These are phyloP conservation scores for Hygrophoropsis aurantiaca DNA, from an alignment of 768 basidiomycete genomes.

Conservation along the genomic window DNA sequence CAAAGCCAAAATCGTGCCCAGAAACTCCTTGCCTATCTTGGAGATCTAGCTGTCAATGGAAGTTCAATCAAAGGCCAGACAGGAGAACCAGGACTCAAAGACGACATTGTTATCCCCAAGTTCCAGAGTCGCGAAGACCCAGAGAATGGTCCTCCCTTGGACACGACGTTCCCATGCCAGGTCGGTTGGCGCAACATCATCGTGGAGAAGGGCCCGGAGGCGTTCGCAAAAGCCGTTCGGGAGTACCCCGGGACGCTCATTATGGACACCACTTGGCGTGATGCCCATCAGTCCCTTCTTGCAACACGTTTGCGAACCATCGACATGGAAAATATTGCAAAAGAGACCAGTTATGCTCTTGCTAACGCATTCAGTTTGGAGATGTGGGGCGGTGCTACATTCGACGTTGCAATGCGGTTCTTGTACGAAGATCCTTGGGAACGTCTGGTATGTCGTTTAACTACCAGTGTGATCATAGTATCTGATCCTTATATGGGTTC, in stretches of 20 bases:
- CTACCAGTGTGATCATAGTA: background rate
- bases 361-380: slow-evolving; percentile 96
- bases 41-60: slow-evolving; percentile 97
- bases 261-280: slow-evolving; percentile 99
- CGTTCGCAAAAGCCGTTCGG: slow-evolving; percentile 96
- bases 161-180: slow-evolving; percentile 80
- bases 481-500: slow-evolving; percentile 10
- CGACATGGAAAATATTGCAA: slow-evolving; percentile 98
- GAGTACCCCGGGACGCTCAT: slow-evolving; percentile 93
- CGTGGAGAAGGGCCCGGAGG: slow-evolving; percentile 95
- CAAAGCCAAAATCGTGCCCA: slow-evolving; percentile 98
- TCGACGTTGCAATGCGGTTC: slow-evolving; percentile 99
- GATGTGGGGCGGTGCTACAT: slow-evolving; percentile 99
- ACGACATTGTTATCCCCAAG: slow-evolving; percentile 81
- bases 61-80: slow-evolving; percentile 95
- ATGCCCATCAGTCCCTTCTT: slow-evolving; percentile 96
- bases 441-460: slow-evolving; percentile 71
- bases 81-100: slow-evolving; percentile 92
- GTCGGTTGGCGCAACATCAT: slow-evolving; percentile 98
- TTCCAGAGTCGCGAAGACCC: slow-evolving; percentile 79
- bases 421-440: slow-evolving; percentile 99
- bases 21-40: slow-evolving; percentile 94
- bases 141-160: slow-evolving; percentile 63
- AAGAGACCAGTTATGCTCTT: slow-evolving; percentile 93
- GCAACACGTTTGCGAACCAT: slow-evolving; percentile 94